phyloP scores from a whole-genome alignment of 2,329 filamentous ascomycete genomes.

The Monosporascus sp. region DNA sequence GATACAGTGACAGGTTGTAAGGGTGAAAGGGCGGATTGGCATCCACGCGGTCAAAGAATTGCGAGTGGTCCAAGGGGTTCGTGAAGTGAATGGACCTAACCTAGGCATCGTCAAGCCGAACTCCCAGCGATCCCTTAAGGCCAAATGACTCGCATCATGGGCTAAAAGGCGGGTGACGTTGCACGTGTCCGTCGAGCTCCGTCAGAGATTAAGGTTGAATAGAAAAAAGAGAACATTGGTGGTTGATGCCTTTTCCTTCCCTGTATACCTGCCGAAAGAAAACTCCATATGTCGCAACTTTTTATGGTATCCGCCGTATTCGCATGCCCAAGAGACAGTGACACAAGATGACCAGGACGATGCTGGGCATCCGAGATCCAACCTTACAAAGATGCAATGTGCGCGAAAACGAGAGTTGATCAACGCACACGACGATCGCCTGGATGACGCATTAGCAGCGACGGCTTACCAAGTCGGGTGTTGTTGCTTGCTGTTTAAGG shows the following conservation, averaged over 20 bases:
- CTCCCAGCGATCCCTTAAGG: conserved; percentile 13
- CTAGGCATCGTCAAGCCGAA: conserved; percentile 17
- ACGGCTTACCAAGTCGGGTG: conserved; percentile 12
- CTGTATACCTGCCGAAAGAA: conserved; percentile 27
- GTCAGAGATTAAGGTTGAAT: conserved; percentile 16
- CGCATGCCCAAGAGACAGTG: conserved; percentile 19
- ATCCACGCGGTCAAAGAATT: conserved; percentile 22
- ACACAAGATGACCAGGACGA: conserved; percentile 18
- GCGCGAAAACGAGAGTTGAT: background rate
- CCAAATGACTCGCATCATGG: conserved; percentile 7
- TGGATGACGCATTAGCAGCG: conserved; percentile 20
- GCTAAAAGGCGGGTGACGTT: background rate
- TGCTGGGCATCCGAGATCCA: conserved; percentile 12
- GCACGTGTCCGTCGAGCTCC: conserved; percentile 13
- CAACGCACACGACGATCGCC: conserved; percentile 15
- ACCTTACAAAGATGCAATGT: conserved; percentile 9
- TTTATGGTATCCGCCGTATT: conserved; percentile 25
- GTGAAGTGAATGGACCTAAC: conserved; percentile 8
- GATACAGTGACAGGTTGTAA: conserved; percentile 29
- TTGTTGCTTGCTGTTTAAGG: conserved; percentile 17
- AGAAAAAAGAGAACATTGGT: conserved; percentile 20
- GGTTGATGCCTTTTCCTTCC: conserved; percentile 28
- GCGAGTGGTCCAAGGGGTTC: conserved; percentile 19
- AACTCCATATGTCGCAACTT: conserved; percentile 27
- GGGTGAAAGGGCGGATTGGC: conserved; percentile 21